Evolutionary conservation across 1,284 basidiomycete genomes (phyloP), one percentile per base, ranked within the genome.

Genomic region (Xanthoconium separans): DNA sequence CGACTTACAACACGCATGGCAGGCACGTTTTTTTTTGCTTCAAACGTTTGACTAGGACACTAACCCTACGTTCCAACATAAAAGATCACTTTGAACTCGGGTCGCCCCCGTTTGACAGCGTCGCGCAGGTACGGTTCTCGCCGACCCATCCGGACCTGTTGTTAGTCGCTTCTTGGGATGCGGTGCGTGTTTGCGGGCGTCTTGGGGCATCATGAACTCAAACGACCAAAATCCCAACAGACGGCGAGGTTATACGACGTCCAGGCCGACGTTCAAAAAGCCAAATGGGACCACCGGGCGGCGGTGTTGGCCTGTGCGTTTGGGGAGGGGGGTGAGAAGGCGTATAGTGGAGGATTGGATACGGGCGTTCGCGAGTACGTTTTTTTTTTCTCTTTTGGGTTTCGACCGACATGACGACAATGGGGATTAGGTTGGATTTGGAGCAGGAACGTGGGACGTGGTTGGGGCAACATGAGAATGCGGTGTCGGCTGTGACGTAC

Each of bases 81-180:
- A 27, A 53, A 74, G 73, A 75, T 53, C 77, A 82, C 63, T 59
- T 73, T 16, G 79, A 81, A 58, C 73, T 90, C n/a, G 76, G 80
- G 4, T 83, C 85, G 8, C 85, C 91, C 0, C 93, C 93, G 0
- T 85, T 90, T 62, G 94, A 97, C 73, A 89, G 88, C 61, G 82
- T 96, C 54, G 90, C 92, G 4, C 77, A 84, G 46, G 75, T 96
- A 22, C 78, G 81, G 37, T 97, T 89, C 73, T 92, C 93, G n/a
- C 89, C 92, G 0, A 81, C 78, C 16, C 79, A 89, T 65, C 85
- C 91, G 6, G 79, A 88, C 56, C 84, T 88, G 24, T 74, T 97
- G 2, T 74, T 95, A 3, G 87, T 89, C 18, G 84, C 90, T 11
- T 88, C 89, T 55, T 96, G 94, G 94, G 94, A 96, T 72, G 84